Percentiles rank a stretch among this genome's conserved stretches.
These are phyloP conservation scores for Deakozyma indianensis DNA, from an alignment of 805 yeast species.

Conservation along the genomic window DNA sequence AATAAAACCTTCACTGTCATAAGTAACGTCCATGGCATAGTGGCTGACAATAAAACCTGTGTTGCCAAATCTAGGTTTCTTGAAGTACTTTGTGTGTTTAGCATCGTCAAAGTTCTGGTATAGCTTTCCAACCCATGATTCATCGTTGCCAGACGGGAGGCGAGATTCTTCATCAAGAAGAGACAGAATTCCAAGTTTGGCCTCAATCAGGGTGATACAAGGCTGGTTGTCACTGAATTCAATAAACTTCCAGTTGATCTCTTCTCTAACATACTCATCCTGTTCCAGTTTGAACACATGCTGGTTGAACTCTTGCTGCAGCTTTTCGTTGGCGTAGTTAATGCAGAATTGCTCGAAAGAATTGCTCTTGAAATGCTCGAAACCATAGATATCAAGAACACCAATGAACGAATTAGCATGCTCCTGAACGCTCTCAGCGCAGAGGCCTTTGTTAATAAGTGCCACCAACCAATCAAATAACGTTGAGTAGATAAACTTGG, in stretches of 20 bases:
- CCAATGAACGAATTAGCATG: conserved; percentile 71
- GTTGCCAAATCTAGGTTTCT: conserved; percentile 90
- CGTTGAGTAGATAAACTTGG: conserved; percentile 85
- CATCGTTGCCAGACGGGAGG: conserved; percentile 85
- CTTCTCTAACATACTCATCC: conserved; percentile 83
- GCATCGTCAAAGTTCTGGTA: conserved; percentile 71
- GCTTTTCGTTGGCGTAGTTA: conserved; percentile 90
- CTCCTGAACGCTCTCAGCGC: conserved; percentile 52
- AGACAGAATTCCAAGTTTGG: conserved; percentile 73
- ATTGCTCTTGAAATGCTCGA: conserved; percentile 87
- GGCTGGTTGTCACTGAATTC: conserved; percentile 96
- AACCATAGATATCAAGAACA: conserved; percentile 93
- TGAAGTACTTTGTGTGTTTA: conserved; percentile 62
- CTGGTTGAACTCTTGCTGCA: conserved; percentile 94
- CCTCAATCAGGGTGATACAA: conserved; percentile 84
- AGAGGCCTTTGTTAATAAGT: conserved; percentile 67
- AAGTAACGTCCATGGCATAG: conserved; percentile 87
- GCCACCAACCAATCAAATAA: conserved; percentile 91
- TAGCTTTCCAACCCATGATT: conserved; percentile 82
- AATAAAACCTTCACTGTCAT: conserved; percentile 86
- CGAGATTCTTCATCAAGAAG: conserved; percentile 91
- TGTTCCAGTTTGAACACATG: conserved; percentile 95
- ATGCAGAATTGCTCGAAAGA: conserved; percentile 97
- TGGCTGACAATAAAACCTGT: conserved; percentile 81
- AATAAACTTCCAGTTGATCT: conserved; percentile 92